Evolutionary conservation across 441 rosid species (phyloP).

Genomic region (Biscutella auriculata): DNA sequence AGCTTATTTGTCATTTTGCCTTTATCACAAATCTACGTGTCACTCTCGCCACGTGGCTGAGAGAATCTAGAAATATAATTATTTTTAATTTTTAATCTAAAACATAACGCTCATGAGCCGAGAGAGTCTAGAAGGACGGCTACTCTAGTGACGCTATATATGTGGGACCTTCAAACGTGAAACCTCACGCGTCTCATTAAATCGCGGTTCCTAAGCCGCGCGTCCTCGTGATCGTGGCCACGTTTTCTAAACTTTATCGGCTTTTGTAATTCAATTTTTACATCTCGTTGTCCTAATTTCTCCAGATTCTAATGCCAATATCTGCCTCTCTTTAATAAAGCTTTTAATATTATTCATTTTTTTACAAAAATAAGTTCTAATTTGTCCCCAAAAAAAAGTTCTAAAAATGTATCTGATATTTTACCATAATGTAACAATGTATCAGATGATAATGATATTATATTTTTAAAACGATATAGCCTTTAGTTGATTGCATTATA

Average conservation of each 20-base stretch:
- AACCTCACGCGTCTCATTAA: conserved; percentile 9
- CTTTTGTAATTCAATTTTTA: no score
- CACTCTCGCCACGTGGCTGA: no score
- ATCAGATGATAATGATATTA: no score
- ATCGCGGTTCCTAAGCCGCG: conserved; percentile 23
- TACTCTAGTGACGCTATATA: neutral
- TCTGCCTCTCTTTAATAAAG: conserved; percentile 10
- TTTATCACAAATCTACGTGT: no score
- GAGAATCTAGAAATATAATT: no score
- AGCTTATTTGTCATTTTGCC: no score
- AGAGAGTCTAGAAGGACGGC: no score
- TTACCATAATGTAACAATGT: no score
- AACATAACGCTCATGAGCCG: neutral
- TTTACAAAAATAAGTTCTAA: no score
- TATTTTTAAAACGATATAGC: neutral
- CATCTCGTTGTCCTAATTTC: neutral
- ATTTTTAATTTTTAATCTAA: no score
- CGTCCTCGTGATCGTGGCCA: conserved; percentile 22
- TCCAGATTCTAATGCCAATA: conserved; percentile 17
- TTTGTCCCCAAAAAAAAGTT: no score
- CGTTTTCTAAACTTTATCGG: neutral
- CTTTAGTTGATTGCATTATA: neutral
- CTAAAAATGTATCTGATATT: no score
- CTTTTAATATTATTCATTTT: neutral
- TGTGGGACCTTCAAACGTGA: conserved; percentile 12